Percentiles rank a stretch among this genome's conserved stretches.
These are phyloP conservation scores for Yarrowia porcina DNA, from an alignment of 805 yeast genomes.

Conservation along the genomic window DNA sequence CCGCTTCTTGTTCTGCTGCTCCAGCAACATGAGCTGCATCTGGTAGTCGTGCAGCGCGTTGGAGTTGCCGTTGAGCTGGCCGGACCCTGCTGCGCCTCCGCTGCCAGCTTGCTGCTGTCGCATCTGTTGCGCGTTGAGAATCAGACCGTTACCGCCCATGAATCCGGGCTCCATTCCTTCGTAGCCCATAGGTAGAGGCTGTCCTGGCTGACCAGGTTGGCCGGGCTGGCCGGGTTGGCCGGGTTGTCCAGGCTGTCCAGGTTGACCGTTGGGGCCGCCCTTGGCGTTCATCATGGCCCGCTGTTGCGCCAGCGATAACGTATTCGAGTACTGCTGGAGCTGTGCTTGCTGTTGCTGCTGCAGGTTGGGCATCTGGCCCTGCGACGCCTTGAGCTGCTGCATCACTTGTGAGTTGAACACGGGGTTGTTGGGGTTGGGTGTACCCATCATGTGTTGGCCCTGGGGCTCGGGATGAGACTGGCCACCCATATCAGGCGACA, in stretches of 20 bases:
- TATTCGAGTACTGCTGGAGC: slow-evolving; percentile 32
- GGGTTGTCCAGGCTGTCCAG: slow-evolving; percentile 7
- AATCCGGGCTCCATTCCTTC: slow-evolving; percentile 28
- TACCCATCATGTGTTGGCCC: slow-evolving; percentile 36
- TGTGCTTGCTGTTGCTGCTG: slow-evolving; percentile 29
- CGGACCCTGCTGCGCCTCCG: slow-evolving; percentile 33
- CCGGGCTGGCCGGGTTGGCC: slow-evolving; percentile 9
- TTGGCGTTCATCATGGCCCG: slow-evolving; percentile 33
- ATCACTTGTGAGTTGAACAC: slow-evolving; percentile 34
- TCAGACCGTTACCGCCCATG: slow-evolving; percentile 29
- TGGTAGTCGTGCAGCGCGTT: slow-evolving; percentile 79
- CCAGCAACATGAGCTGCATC: slow-evolving; percentile 69
- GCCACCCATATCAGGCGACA: slow-evolving; percentile 36
- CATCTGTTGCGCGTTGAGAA: slow-evolving; percentile 27
- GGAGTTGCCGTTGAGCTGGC: slow-evolving; percentile 41
- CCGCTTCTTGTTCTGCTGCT: slow-evolving; percentile 69
- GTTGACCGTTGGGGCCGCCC: slow-evolving; percentile 28
- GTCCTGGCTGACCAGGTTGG: not conserved
- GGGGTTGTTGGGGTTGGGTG: slow-evolving; percentile 30
- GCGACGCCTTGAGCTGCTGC: slow-evolving; percentile 35
- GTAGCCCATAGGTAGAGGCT: slow-evolving; percentile 9
- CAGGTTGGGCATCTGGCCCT: slow-evolving; percentile 29
- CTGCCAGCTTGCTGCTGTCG: slow-evolving; percentile 40
- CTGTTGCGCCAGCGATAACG: slow-evolving; percentile 33
- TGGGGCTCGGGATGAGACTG: slow-evolving; percentile 27